Evolutionary conservation across 371 early-diverging fungal species (phyloP), one percentile per base, ranked within the genome.

Genomic region (Actinomucor elegans): DNA sequence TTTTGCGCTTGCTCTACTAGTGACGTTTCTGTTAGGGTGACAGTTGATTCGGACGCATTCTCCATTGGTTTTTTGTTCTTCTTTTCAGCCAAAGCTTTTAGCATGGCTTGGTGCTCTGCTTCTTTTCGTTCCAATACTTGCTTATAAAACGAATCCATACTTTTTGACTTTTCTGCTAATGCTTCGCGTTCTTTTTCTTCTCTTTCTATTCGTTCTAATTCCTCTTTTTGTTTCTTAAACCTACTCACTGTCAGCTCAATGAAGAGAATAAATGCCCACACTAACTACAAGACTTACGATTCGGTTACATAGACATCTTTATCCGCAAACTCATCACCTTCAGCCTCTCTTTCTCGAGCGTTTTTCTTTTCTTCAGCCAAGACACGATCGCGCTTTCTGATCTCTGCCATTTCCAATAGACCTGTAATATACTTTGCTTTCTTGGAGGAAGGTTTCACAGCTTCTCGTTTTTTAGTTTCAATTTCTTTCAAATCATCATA

Each of bases 261-360:
- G 20, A 9, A 12, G 10, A 32, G 3, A 27, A 17, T 10, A 27
- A n/a, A n/a, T n/a, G n/a, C n/a, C 40, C 11, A 34, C 11, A 35
- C 9, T 6, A 14, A 36, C 24, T 26, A 20, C 21, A 8, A n/a
- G 5, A 58, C 70, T 65, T 86, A 88, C 57, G 92, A 87, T 27
- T 81, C 80, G 0, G 97, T 97, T 28, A 93, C 87, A 67, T 96
- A 94, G 35, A 79, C 84, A 59, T 96, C 96, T 67, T 89, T 93
- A 66, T 71, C 79, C 2, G 71, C 69, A 57, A 69, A 75, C 44
- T 67, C 75, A 1, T 80, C 81, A 1, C 81, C 81, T 57, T 79
- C 81, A 9, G 69, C 77, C 34, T 78, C 80, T 48, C 75, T 66
- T 34, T 95, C 94, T 45, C 87, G 79, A 45, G 90, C 89, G 5